phyloP scores from a whole-genome alignment of 2,329 filamentous ascomycete genomes.

The Arthrinium puccinioides region DNA sequence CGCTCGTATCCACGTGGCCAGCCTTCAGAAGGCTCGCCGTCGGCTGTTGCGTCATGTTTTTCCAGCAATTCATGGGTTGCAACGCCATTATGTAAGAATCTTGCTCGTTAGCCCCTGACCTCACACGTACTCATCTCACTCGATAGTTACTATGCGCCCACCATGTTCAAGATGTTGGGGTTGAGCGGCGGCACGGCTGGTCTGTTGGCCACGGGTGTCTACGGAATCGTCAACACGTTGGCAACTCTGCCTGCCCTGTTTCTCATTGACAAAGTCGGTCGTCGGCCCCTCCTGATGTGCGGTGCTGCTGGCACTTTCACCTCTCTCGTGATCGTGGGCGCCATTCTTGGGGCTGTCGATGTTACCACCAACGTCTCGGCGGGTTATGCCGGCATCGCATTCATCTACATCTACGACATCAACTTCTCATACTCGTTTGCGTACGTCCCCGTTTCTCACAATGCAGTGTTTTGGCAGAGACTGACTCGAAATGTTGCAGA shows the following conservation, averaged over 20 bases:
- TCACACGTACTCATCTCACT: neutral
- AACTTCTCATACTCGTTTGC: constrained; percentile 27
- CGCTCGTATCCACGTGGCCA: constrained; percentile 21
- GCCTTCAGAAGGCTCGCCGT: constrained; percentile 39
- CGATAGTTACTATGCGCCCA: constrained; percentile 34
- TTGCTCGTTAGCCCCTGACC: neutral
- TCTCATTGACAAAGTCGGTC: constrained; percentile 37
- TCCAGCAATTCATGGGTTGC: too few relatives aligned
- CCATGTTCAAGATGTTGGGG: constrained; percentile 35
- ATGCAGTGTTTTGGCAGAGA: too few relatives aligned
- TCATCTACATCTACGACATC: constrained; percentile 48
- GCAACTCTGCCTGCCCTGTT: constrained; percentile 29
- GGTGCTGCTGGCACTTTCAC: constrained; percentile 21
- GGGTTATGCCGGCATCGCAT: constrained; percentile 51
- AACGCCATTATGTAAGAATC: too few relatives aligned
- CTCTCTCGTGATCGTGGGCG: constrained; percentile 49
- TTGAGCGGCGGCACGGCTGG: constrained; percentile 32
- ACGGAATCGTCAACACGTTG: constrained; percentile 48
- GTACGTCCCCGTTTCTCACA: too few relatives aligned
- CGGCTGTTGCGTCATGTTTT: constrained; percentile 47
- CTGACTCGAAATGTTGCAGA: too few relatives aligned
- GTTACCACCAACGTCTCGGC: constrained; percentile 39
- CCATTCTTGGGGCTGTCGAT: constrained; percentile 38
- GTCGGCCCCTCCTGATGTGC: constrained; percentile 35
- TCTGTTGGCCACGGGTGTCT: constrained; percentile 50